phyloP scores from a whole-genome alignment of 1,139 yeast species.

The Taphrina confusa region DNA sequence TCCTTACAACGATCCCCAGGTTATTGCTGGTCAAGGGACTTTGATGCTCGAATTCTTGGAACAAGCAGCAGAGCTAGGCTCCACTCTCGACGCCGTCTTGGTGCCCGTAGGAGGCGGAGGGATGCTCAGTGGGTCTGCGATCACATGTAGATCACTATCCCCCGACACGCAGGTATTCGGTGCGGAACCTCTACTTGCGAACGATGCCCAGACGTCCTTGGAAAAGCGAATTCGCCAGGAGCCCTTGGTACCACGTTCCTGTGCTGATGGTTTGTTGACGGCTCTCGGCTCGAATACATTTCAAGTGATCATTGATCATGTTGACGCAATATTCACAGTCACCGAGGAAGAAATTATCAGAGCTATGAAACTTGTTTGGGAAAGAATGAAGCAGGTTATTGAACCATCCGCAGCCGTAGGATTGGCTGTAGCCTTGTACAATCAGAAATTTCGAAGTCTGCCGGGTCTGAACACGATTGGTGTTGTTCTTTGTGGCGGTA shows the following conservation, averaged over 20 bases:
- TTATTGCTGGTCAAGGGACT: slow-evolving; percentile 40
- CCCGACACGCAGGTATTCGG: slow-evolving; percentile 37
- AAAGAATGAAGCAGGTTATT: slow-evolving; percentile 39
- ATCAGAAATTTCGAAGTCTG: slow-evolving; percentile 31
- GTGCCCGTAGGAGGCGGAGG: slow-evolving; percentile 41
- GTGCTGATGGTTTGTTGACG: slow-evolving; percentile 40
- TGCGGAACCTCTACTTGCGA: slow-evolving; percentile 39
- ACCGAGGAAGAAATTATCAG: slow-evolving; percentile 38
- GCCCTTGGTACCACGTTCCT: slow-evolving; percentile 34
- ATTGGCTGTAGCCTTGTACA: slow-evolving; percentile 38
- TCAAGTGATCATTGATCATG: slow-evolving; percentile 36
- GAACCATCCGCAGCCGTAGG: slow-evolving; percentile 40
- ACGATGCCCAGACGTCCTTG: slow-evolving; percentile 38
- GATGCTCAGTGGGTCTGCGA: slow-evolving; percentile 39
- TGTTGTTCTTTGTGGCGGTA: slow-evolving; percentile 39
- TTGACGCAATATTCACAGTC: slow-evolving; percentile 39
- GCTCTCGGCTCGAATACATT: slow-evolving; percentile 39
- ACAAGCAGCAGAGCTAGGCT: slow-evolving; percentile 33
- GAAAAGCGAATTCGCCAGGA: slow-evolving; percentile 30
- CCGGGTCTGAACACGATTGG: slow-evolving; percentile 37
- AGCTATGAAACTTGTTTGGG: slow-evolving; percentile 40
- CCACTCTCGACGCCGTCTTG: slow-evolving; percentile 38
- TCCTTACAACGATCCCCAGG: slow-evolving; percentile 39
- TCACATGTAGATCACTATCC: slow-evolving; percentile 34
- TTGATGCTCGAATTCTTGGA: slow-evolving; percentile 37